Evolutionary conservation across 345 rosid genomes (phyloP).

Genomic region (Rhodamnia rubescens): DNA sequence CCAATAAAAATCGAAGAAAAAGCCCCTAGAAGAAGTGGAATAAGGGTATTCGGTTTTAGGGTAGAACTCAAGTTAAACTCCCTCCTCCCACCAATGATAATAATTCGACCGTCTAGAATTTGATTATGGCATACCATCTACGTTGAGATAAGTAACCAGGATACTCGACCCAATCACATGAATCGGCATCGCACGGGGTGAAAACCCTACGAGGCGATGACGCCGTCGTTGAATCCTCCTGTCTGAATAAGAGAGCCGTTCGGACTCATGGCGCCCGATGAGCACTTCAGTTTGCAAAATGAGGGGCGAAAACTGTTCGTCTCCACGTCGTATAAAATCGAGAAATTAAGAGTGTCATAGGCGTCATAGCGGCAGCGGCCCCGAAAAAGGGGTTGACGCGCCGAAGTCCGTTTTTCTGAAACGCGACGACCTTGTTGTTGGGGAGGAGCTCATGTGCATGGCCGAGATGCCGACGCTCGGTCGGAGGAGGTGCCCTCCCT

Average conservation of each 20-base stretch:
- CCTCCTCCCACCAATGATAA: constrained; percentile 68
- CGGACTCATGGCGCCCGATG: constrained; percentile 59
- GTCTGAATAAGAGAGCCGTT: constrained; percentile 68
- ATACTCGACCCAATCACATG: constrained; percentile 67
- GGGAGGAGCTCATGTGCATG: constrained; percentile 85
- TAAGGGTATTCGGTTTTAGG: constrained; percentile 9
- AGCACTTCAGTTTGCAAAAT: constrained; percentile 76
- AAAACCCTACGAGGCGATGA: constrained; percentile 36
- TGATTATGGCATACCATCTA: constrained; percentile 82
- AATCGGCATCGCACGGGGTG: constrained; percentile 25
- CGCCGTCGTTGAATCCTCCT: constrained; percentile 76
- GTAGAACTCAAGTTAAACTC: constrained; percentile 60
- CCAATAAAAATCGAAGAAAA: constrained; percentile 29
- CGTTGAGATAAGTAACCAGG: constrained; percentile 31
- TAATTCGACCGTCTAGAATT: constrained; percentile 53
- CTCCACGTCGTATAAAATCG: constrained; percentile 49
- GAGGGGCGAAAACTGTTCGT: constrained; percentile 52
- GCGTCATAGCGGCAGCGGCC: constrained; percentile 37
- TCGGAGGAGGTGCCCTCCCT: constrained; percentile 55
- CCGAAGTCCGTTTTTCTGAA: constrained; percentile 76
- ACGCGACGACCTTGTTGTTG: constrained; percentile 61
- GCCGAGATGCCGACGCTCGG: constrained; percentile 69
- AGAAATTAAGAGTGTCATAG: constrained; percentile 24
- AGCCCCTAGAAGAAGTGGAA: neutral
- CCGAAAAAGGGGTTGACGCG: constrained; percentile 52